Base-by-base conservation (phyloP, 2,329 filamentous ascomycete species). In the Drechslerella coelobrocha region DNA sequence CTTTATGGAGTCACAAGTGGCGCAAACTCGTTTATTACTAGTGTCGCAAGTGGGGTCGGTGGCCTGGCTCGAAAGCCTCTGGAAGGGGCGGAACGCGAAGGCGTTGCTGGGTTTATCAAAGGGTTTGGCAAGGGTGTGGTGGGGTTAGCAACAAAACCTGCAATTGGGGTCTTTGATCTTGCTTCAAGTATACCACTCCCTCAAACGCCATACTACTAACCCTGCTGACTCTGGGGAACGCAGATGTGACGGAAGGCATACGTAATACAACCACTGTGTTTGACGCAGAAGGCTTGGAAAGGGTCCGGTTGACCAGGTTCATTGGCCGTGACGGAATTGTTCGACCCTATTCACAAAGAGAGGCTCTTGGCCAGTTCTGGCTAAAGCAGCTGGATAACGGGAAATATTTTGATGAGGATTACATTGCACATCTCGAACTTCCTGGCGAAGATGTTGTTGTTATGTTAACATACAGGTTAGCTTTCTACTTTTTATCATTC, bases 191-290 rank as follows among this genome's bases (percentile, higher is more conserved):
- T 71, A 78, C 76, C 10, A 19, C 26, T 21, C 23, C 21, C 12
- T 45, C 4, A 2, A 7, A 14, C 10, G 43, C 8, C n/a, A 27
- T 55, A 21, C 2, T n/a, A 21, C 8, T 9, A 2, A 2, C 52
- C 5, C 6, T 21, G 14, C 51, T 59, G 39, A 50, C 21, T 6
- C 2, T 17, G 14, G 19, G 1, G 19, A 54, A 43, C 26, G 8
- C 14, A 81, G 80, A 97, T 78, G 89, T 99, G 75, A 93, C 92
- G 24, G 94, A 99, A 80, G 94, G 94, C 56, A 96, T 99, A 61
- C 92, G 94, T 77, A 99, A 99, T 81, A 99, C 94, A 0, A 99
- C 95, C 0, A 99, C 94, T 0, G 94, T 99, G 19, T 99, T 99
- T 78, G 94, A 99, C 77, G 90, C 90, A 24, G 89, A 93, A 68